Base-by-base conservation (phyloP, 768 basidiomycete genomes). In the Xerocomus potaroensis region DNA sequence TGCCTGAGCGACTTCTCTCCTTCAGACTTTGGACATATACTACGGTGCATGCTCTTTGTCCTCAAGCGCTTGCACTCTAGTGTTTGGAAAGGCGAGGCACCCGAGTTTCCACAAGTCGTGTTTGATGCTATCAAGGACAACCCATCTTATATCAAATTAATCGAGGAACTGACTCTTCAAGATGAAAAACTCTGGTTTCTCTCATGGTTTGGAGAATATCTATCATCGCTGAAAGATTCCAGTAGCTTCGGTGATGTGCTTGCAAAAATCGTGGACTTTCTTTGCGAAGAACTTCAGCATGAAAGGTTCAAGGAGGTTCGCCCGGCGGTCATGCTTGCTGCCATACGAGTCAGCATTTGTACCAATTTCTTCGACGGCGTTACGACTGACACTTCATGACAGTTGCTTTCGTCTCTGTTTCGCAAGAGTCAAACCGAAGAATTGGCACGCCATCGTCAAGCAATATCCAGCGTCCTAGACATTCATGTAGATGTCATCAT, bases 121-220 rank as follows among this genome's bases (percentile, higher is more conserved):
- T 84, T 95, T 56, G 90, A 89, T 58, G 77, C 84, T 12, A 77
- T 97, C 59, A 87, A 87, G 61, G 83, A 90, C 59, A 97, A 95
- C 61, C 61, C 71, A 3, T 69, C 73, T 6, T 84, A 78, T 58
- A 58, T 69, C 27, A 63, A 72, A 24, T 63, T 78, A 33, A 53
- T 88, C 11, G 69, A 71, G 44, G 65, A 62, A 4, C 49, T 60
- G 10, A 58, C 58, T 36, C 52, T 64, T 8, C 54, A 62, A 21
- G 61, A 62, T 7, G 69, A 72, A 21, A 67, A 62, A 43, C 67
- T 72, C 2, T 76, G 78, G 75, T 66, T 76, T 56, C 65, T 87
- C 40, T 67, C 72, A 15, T 87, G 87, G 87, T 80, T 86, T 57
- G 64, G 72, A 36, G 76, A 82, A 50, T 81, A 79, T 58, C 65